Evolutionary conservation across 2,329 filamentous ascomycete species (phyloP), one percentile per base, ranked within the genome.

Genomic region (Drechslerella dactyloides): DNA sequence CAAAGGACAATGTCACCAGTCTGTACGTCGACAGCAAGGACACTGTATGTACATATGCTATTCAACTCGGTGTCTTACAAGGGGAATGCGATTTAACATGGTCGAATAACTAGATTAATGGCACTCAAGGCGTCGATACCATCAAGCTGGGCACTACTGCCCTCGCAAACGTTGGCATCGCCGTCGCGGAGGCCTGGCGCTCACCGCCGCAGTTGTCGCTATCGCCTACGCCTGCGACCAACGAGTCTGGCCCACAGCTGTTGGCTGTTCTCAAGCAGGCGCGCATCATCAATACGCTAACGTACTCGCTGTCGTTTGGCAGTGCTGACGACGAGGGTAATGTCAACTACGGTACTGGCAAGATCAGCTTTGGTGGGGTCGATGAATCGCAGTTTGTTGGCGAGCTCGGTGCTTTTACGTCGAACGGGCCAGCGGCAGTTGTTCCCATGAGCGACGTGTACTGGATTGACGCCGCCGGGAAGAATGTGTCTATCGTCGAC

Each of bases 151-250:
- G 56, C 30, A 17, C 21, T 1, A 51, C 42, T 10, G 17, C 51
- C 19, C 40, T 64, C 0, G 66, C 48, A 6, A 70, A 64, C 27
- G 66, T 70, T 15, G 66, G 59, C 13, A 55, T 70, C 6, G 66
- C 54, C 2, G 27, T 72, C 50, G 68, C 68, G 5, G 27, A 72
- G 4, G 46, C 13, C 42, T 72, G 68, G 68, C 7, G 17, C 1
- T 65, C 68, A 19, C 35, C 60, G n/a, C 68, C 68, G 19, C 60
- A 65, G 37, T 23, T 72, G 7, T 72, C 68, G 2, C 52, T 72
- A 3, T 60, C 60, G 10, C 30, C 59, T 1, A 8, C 42, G 8
- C 33, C 50, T 24, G 33, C 17, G 4, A 53, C 19, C 1, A 58
- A 56, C 6, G 40, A 33, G 13, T 44, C 60, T 7, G 68, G 68